Evolutionary conservation across 2,329 filamentous ascomycete genomes (phyloP), one percentile per base, ranked within the genome.

Genomic region (Neonectria neomacrospora): DNA sequence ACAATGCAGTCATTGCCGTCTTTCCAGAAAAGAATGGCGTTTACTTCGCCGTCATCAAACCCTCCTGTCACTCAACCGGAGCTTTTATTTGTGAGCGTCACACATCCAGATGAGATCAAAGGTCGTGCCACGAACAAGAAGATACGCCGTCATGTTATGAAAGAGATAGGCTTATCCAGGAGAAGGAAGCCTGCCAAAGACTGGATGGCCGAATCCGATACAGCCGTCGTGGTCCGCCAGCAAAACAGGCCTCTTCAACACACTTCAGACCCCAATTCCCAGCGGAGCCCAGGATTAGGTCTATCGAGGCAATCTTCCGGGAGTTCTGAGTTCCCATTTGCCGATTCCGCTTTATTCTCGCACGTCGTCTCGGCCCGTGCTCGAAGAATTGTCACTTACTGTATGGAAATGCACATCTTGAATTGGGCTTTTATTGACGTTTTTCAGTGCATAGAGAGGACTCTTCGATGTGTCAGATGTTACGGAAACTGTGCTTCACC

Each of bases 121-220:
- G 28, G 57, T 11, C 32, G 47, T 7, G 28, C 26, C 5, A 64
- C 52, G 3, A 47, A 48, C 14, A 56, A 26, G 9, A 65, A 53
- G 22, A 65, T 65, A 28, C 51, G 60, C 6, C 48, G 61, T 2
- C 63, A 65, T 54, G 63, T 65, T 2, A 65, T 65, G 63, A 65
- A 65, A 14, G 51, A 42, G 0, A 61, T 65, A 2, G 61, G 61
- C 2, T 8, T 55, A 7, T 32, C 51, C 1, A 32, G 61, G 5
- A 64, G 63, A n/a, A 28, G 23, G 3, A 47, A 12, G 0, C 41
- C 8, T 2, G 12, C 11, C 4, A 22, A 45, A 6, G 6, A 22
- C 18, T 23, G 48, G 1, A 12, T 41, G 14, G 30, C 20, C 1
- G 3, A 18, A 18, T 6, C 3, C 1, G 5, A 37, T 11, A n/a